Evolutionary conservation across 2,329 filamentous ascomycete genomes (phyloP).

Genomic region (Drechslerella coelobrocha): DNA sequence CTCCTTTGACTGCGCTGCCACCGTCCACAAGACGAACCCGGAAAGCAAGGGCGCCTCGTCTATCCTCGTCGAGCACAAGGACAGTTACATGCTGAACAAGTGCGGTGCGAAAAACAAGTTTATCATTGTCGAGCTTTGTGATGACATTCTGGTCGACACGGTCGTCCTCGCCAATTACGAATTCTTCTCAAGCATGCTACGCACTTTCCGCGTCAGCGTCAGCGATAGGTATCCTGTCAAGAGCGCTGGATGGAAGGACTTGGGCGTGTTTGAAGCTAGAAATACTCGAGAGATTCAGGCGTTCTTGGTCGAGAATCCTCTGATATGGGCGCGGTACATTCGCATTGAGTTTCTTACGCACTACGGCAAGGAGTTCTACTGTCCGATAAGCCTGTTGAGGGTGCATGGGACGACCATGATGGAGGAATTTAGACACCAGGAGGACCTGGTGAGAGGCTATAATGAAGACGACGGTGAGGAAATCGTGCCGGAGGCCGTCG

Average conservation of each 20-base stretch:
- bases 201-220: conserved; percentile 87
- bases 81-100: conserved; percentile 96
- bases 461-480: conserved; percentile 68
- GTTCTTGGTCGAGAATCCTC: conserved; percentile 89
- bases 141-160: conserved; percentile 85
- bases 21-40: conserved; percentile 84
- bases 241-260: conserved; percentile 83
- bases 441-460: conserved; percentile 69
- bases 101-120: conserved; percentile 89
- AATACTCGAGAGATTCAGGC: conserved; percentile 94
- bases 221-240: conserved; percentile 95
- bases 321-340: conserved; percentile 94
- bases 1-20: conserved; percentile 95
- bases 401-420: conserved; percentile 94
- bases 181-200: conserved; percentile 97
- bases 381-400: conserved; percentile 84
- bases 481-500: conserved; percentile 56
- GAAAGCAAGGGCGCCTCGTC: conserved; percentile 87
- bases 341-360: conserved; percentile 90
- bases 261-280: conserved; percentile 87
- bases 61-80: conserved; percentile 93
- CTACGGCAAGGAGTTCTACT: conserved; percentile 96
- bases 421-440: conserved; percentile 89
- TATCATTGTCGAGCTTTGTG: conserved; percentile 90
- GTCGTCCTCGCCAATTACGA: conserved; percentile 98